phyloP scores from a whole-genome alignment of 116 monocot genomes.

The Posidonia oceanica region DNA sequence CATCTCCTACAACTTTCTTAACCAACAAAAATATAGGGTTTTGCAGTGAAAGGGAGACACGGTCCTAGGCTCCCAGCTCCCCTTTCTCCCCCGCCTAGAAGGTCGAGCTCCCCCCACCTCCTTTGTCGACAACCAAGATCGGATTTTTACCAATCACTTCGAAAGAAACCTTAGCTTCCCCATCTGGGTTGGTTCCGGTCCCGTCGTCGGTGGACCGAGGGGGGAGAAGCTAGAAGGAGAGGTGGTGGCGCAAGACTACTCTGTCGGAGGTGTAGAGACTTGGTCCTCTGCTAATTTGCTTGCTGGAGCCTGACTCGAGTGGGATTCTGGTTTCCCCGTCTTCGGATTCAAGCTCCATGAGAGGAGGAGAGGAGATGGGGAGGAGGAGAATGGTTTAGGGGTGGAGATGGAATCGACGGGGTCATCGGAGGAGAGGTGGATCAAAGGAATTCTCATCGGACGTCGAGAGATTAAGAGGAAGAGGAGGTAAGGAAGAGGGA shows the following conservation, averaged over 20 bases:
- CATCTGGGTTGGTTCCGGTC: background rate
- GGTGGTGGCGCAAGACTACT: conserved; percentile 29
- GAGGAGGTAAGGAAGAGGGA: no score
- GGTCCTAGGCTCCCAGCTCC: conserved; percentile 6
- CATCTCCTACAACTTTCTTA: background rate
- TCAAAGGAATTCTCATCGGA: no score
- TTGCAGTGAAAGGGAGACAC: conserved; percentile 12
- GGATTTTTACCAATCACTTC: conserved; percentile 20
- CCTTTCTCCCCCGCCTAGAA: conserved; percentile 6
- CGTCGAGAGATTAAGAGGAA: no score
- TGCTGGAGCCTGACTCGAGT: conserved; percentile 5
- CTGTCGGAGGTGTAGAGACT: conserved; percentile 20
- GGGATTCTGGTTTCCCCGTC: no score
- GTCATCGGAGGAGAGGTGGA: no score
- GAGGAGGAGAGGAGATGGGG: background rate
- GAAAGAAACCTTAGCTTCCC: conserved; percentile 9
- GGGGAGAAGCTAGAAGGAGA: conserved; percentile 11
- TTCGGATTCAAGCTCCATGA: conserved; percentile 33
- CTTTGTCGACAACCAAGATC: conserved; percentile 4
- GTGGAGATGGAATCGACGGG: no score
- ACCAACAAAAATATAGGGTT: no score
- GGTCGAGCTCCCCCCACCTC: conserved; percentile 4
- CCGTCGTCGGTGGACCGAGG: no score
- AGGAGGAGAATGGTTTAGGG: no score
- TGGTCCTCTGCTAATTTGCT: conserved; percentile 16